A percentile compares a stretch with the other conserved stretches of the same genome.
Evolutionary conservation across 2,329 filamentous ascomycete species (phyloP).

Genomic region (Dothideomycetes sp.): DNA sequence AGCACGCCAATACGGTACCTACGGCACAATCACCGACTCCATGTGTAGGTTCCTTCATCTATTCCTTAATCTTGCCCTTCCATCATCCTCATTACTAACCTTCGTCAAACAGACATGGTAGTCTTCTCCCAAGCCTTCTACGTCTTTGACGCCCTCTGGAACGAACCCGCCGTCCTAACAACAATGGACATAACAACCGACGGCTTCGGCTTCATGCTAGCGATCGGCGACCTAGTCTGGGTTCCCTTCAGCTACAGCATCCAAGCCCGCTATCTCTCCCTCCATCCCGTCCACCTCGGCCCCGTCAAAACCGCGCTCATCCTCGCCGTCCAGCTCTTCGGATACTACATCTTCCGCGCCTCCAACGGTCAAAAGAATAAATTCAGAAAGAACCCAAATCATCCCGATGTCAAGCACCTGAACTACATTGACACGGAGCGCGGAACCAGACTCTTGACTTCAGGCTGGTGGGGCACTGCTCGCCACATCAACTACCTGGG

Average conservation of each 20-base stretch:
- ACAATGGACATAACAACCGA: conserved; percentile 92
- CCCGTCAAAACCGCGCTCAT: conserved; percentile 55
- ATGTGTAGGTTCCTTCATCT: conserved; percentile 50
- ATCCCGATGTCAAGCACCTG: conserved; percentile 67
- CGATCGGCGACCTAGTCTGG: conserved; percentile 89
- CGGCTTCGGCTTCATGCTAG: conserved; percentile 90
- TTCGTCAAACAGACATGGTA: conserved; percentile 47
- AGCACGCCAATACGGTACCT: conserved; percentile 78
- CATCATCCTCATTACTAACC: not conserved
- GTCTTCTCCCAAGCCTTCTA: conserved; percentile 72
- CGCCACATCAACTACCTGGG: conserved; percentile 94
- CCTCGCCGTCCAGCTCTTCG: conserved; percentile 56
- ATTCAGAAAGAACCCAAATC: conserved; percentile 79
- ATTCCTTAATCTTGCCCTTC: not conserved
- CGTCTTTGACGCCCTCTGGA: conserved; percentile 73
- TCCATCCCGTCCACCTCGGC: conserved; percentile 74
- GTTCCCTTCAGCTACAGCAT: conserved; percentile 81
- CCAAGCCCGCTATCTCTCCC: conserved; percentile 74
- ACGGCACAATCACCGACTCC: conserved; percentile 75
- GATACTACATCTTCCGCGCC: conserved; percentile 90
- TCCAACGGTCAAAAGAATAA: conserved; percentile 91
- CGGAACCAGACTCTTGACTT: conserved; percentile 70
- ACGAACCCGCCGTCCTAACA: conserved; percentile 80
- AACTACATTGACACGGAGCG: conserved; percentile 76
- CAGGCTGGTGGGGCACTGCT: conserved; percentile 88